Evolutionary conservation across 2,329 filamentous ascomycete genomes (phyloP).

Genomic region (Penicillium sp.): DNA sequence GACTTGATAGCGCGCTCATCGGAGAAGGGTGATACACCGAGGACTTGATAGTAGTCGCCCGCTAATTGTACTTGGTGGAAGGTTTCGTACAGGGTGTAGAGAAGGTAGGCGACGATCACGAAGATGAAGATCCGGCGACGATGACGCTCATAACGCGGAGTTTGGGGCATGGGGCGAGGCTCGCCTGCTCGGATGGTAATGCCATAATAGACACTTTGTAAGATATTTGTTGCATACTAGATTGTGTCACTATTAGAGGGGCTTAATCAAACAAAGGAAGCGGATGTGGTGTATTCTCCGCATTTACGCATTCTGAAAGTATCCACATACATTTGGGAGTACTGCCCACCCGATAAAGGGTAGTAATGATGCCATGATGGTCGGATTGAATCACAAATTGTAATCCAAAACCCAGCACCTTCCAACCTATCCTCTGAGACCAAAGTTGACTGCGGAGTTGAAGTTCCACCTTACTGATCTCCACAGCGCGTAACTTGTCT

Average conservation of each 20-base stretch:
- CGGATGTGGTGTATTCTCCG: constrained; percentile 1
- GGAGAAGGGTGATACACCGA: constrained; percentile 69
- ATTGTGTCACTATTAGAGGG: constrained; percentile 37
- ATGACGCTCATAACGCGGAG: constrained; percentile 68
- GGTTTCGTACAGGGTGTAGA: constrained; percentile 91
- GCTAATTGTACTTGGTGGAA: constrained; percentile 73
- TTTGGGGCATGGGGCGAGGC: constrained; percentile 70
- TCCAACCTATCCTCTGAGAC: neutral
- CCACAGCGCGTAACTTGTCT: neutral
- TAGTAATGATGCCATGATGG: constrained; percentile 48
- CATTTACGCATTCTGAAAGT: neutral
- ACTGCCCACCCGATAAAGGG: constrained; percentile 63
- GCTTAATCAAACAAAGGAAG: neutral
- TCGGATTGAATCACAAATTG: constrained; percentile 1
- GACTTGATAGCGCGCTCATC: constrained; percentile 78
- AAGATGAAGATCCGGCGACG: constrained; percentile 79
- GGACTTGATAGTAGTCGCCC: constrained; percentile 76
- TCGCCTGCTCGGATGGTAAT: constrained; percentile 87
- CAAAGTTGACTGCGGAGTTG: neutral
- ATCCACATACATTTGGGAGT: constrained; percentile 57
- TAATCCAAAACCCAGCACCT: neutral
- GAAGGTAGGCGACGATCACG: constrained; percentile 79
- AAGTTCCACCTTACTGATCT: neutral
- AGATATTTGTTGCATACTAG: constrained; percentile 72
- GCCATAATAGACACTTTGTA: constrained; percentile 82